Conservation (phyloP, 176 grass and related monocot species). For the Aegilops sharonensis region DNA sequence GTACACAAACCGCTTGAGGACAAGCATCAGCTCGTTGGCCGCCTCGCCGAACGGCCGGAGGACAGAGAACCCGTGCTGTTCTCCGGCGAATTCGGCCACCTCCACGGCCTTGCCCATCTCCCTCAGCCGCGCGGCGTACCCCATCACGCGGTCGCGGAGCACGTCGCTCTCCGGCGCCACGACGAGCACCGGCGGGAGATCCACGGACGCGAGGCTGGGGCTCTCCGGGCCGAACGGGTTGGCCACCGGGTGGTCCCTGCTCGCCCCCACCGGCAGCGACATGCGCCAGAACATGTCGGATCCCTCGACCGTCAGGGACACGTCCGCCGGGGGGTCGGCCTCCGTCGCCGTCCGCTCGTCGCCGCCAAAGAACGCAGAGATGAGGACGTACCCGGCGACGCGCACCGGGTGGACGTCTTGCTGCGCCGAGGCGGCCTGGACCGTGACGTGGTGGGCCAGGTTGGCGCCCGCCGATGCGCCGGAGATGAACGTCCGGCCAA, state of each 20-base stretch:
- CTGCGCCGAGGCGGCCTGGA: conserved; percentile 26
- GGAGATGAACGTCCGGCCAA: conserved; percentile 44
- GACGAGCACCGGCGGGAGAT: conserved; percentile 39
- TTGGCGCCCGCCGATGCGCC: conserved; percentile 50
- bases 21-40: conserved; percentile 43
- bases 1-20: conserved; percentile 39
- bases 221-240: conserved; percentile 57
- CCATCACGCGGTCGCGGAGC: conserved; percentile 38
- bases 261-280: conserved; percentile 38
- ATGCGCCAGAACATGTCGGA: conserved; percentile 43
- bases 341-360: background rate
- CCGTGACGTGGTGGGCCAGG: conserved; percentile 44
- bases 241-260: conserved; percentile 42
- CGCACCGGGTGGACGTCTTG: background rate
- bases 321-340: background rate
- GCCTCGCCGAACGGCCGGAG: conserved; percentile 31
- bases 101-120: conserved; percentile 47
- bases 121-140: conserved; percentile 43
- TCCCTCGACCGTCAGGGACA: background rate
- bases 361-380: background rate
- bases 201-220: conserved; percentile 23
- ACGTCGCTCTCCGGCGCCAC: conserved; percentile 41
- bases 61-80: conserved; percentile 62
- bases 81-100: conserved; percentile 32
- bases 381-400: background rate